Evolutionary conservation across 805 yeast genomes (phyloP), one percentile per base, ranked within the genome.

Genomic region (Myxozyma lipomycoides): DNA sequence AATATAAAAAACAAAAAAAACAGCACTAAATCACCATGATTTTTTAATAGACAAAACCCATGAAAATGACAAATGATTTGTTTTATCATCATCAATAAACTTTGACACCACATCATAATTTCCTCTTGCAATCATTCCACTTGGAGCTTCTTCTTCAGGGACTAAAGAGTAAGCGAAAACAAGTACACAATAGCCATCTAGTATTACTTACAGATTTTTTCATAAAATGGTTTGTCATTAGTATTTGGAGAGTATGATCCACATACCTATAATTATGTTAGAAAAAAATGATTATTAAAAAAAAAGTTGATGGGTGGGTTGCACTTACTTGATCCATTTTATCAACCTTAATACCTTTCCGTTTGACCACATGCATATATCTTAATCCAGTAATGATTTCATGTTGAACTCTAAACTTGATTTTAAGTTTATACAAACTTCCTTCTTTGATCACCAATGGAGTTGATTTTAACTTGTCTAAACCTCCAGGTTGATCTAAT

Each of bases 241-340:
- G 96, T 88, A 67, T 80, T 86, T 61, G 97, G 97, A 7, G 95
- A 90, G 67, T 83, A 90, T 2, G 93, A 83, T 2, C 97, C 97
- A 65, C 88, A 76, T 40, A 52, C 22, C 59, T 55, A 30, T 7
- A 4, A 12, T 17, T 17, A 7, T n/a, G 19, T 15, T 35, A n/a
- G n/a, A n/a, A n/a, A n/a, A n/a, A n/a, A n/a, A n/a, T n/a, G n/a
- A n/a, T n/a, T n/a, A 30, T 30, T 30, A 30, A 30, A 30, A 30
- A 30, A 15, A 30, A n/a, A 30, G 15, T n/a, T 15, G 35, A 15
- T 30, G 35, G 15, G n/a, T 15, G 35, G n/a, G n/a, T 30, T 30
- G 35, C 15, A 15, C 15, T 30, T 15, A n/a, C 15, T 15, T 30
- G n/a, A n/a, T n/a, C n/a, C n/a, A n/a, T n/a, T n/a, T n/a, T 86